Base-by-base conservation (phyloP, 768 basidiomycete species). In the Lactifluus pinguis region DNA sequence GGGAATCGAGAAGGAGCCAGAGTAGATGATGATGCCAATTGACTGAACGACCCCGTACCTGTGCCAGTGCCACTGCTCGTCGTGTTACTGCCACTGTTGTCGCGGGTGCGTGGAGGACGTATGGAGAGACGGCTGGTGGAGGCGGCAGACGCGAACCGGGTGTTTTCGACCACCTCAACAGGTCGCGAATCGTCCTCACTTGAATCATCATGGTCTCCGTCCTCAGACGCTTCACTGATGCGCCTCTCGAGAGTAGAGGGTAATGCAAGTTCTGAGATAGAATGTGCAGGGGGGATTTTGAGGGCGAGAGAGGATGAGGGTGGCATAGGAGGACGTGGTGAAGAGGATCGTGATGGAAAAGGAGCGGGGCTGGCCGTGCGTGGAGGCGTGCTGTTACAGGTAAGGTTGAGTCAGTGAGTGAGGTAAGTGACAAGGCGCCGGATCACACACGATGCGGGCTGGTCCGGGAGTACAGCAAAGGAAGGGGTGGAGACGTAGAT, bases 201-300 rank as follows among this genome's bases (percentile, higher is more conserved):
- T 10, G 59, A 54, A 9, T 19, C 47, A 9, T 19, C 47, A 36
- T 55, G 52, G 49, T 63, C 59, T 51, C 50, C n/a, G 15, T 64
- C 34, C 64, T 69, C 66, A 0, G 65, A 49, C 45, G 66, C 68
- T 34, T 70, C 61, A n/a, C 50, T 55, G 51, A 66, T 62, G 41
- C 52, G 57, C 14, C 63, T 39, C 52, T 41, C 71, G 61, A 65
- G 73, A 71, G 64, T 75, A 14, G 67, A 64, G 0, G 66, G 75
- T 66, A 74, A 68, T 8, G 68, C 70, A 44, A 70, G 63, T 14
- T 79, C 77, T 8, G 72, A 69, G 52, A 81, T 78, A 36, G 80
- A 72, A 60, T 84, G 83, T 3, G 83, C 79, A 0, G 83, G 79
- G 0, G 81, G 83, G 58, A 84, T 72, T 19, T 68, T 49, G 57